Conservation (phyloP, 2,329 filamentous ascomycete genomes). For the Leptographium procerum region DNA sequence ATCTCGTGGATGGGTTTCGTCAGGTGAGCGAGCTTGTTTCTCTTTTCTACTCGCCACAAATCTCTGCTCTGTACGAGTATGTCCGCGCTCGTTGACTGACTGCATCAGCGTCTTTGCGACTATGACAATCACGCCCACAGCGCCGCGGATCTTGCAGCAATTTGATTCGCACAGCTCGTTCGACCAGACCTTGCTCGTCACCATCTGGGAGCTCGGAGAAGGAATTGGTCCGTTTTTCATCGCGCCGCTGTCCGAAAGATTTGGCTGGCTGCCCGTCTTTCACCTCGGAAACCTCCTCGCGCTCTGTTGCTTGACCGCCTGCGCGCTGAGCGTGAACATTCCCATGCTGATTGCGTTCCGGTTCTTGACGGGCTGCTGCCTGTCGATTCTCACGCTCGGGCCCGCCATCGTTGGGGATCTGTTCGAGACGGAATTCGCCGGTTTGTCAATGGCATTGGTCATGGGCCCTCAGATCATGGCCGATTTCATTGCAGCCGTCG, state of each 20-base stretch:
- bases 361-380: background rate
- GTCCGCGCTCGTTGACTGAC: background rate
- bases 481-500: background rate
- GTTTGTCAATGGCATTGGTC: background rate
- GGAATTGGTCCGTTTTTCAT: background rate
- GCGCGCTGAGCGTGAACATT: background rate
- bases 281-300: background rate
- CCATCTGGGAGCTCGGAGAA: slow-evolving; percentile 8
- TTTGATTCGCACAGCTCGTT: background rate
- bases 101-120: background rate
- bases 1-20: background rate
- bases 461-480: background rate
- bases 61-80: background rate
- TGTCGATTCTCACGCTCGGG: slow-evolving; percentile 1
- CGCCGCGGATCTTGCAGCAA: background rate
- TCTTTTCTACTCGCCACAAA: background rate
- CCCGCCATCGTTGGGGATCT: background rate
- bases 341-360: slow-evolving; percentile 1
- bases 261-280: background rate
- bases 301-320: background rate
- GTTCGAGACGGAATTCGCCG: background rate
- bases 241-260: background rate
- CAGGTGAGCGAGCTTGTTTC: background rate
- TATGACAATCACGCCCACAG: background rate
- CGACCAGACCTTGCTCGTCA: slow-evolving; percentile 1